Evolutionary conservation across 306 rosid genomes (phyloP).

Genomic region (Vigna nakashimae): DNA sequence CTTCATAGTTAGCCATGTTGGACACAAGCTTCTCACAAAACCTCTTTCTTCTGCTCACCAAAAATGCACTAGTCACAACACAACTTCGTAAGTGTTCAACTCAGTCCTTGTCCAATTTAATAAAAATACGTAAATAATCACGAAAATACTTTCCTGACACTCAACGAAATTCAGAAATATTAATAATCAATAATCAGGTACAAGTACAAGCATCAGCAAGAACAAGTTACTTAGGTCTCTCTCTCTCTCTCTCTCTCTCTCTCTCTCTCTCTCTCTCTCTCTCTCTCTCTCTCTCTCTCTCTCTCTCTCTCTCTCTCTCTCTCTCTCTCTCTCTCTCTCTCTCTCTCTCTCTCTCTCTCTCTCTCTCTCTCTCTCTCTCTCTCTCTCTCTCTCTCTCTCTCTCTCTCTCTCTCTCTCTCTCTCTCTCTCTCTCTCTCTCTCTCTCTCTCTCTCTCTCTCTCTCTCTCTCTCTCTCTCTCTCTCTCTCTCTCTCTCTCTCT

Average conservation of each 20-base stretch:
- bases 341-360: no score
- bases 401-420: neutral
- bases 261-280: no score
- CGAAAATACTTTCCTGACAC: slow-evolving; percentile 6
- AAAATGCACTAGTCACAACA: slow-evolving; percentile 24
- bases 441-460: neutral
- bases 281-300: neutral
- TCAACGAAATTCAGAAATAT: slow-evolving; percentile 8
- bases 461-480: no score
- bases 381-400: no score
- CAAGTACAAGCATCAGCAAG: neutral
- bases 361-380: neutral
- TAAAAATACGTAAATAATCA: slow-evolving; percentile 9
- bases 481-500: neutral
- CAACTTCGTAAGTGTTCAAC: slow-evolving; percentile 8
- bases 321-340: neutral
- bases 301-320: no score
- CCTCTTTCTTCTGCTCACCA: slow-evolving; percentile 56
- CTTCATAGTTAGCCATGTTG: slow-evolving; percentile 61
- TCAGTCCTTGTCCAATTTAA: neutral
- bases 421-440: no score
- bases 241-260: neutral
- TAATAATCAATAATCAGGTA: neutral
- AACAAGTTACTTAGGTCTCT: neutral
- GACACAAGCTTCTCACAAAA: slow-evolving; percentile 44